Percentiles rank a stretch among this genome's conserved stretches.
phyloP scores from a whole-genome alignment of 108 stramenopile species.

The Cyclotella kingstonii region DNA sequence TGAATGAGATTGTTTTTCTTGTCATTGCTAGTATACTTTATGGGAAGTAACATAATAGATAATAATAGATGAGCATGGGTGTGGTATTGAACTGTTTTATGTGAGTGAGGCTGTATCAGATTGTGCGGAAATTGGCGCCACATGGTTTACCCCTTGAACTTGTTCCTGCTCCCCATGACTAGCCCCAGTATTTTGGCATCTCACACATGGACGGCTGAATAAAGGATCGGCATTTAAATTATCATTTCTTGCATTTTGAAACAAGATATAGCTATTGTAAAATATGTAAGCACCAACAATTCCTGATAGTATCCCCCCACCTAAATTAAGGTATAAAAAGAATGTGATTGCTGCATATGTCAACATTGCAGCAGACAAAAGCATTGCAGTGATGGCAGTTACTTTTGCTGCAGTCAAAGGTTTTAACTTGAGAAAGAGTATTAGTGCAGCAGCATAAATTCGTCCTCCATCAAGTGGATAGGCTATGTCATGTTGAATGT shows the following conservation, averaged over 20 bases:
- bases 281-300: constrained; percentile 35
- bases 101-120: constrained; percentile 1
- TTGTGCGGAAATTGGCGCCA: constrained; percentile 21
- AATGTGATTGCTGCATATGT: constrained; percentile 16
- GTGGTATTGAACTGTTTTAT: too few relatives aligned
- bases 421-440: constrained; percentile 19
- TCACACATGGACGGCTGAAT: constrained; percentile 30
- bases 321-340: constrained; percentile 2
- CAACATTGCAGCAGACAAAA: constrained; percentile 24
- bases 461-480: constrained; percentile 41
- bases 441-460: constrained; percentile 39
- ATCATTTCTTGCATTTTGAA: constrained; percentile 2
- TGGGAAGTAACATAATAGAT: too few relatives aligned
- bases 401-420: constrained; percentile 28
- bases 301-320: constrained; percentile 10
- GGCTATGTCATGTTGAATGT: constrained; percentile 7
- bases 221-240: constrained; percentile 25
- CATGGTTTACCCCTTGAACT: neutral
- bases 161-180: neutral
- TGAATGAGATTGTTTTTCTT: too few relatives aligned
- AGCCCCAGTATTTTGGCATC: neutral
- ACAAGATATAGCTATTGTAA: constrained; percentile 20
- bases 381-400: constrained; percentile 33
- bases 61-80: too few relatives aligned
- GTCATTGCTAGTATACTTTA: too few relatives aligned